These are phyloP conservation scores for Ophiostoma tasmaniense DNA, from an alignment of 2,329 filamentous ascomycete genomes.

Conservation along the genomic window DNA sequence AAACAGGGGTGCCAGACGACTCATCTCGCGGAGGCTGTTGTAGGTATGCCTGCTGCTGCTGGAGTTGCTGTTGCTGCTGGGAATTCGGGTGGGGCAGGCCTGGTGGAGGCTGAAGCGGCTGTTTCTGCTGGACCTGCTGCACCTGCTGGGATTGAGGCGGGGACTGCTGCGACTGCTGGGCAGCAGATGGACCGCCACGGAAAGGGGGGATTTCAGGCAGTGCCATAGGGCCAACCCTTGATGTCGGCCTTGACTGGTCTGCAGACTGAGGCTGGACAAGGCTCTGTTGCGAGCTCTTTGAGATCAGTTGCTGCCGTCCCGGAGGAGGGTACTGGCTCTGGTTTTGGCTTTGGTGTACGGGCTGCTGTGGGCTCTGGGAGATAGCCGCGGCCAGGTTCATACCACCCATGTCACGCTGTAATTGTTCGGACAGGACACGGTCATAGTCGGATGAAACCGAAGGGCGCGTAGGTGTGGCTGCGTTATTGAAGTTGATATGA, in stretches of 20 bases:
- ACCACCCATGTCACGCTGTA: conserved; percentile 54
- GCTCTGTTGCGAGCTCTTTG: conserved; percentile 29
- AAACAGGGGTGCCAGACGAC: conserved; percentile 25
- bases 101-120: conserved; percentile 15
- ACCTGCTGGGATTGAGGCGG: conserved; percentile 21
- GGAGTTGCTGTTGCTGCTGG: neutral
- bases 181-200: conserved; percentile 31
- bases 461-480: conserved; percentile 26
- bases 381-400: conserved; percentile 41
- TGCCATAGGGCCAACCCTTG: conserved; percentile 34
- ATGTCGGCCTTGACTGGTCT: conserved; percentile 27
- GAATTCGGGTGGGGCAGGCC: conserved; percentile 2
- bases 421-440: conserved; percentile 49
- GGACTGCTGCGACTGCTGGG: conserved; percentile 19
- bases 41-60: neutral
- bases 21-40: conserved; percentile 1
- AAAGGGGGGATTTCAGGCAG: conserved; percentile 50
- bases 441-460: conserved; percentile 52
- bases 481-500: conserved; percentile 28
- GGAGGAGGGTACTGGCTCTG: conserved; percentile 14
- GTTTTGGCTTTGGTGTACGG: conserved; percentile 9
- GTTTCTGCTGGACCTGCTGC: conserved; percentile 23
- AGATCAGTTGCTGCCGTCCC: conserved; percentile 20
- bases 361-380: conserved; percentile 8
- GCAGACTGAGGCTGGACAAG: conserved; percentile 23